Percentiles rank a stretch among this genome's conserved stretches.
These are phyloP conservation scores for Lineolata rhizophorae DNA, from an alignment of 495 filamentous ascomycete genomes.

Conservation along the genomic window DNA sequence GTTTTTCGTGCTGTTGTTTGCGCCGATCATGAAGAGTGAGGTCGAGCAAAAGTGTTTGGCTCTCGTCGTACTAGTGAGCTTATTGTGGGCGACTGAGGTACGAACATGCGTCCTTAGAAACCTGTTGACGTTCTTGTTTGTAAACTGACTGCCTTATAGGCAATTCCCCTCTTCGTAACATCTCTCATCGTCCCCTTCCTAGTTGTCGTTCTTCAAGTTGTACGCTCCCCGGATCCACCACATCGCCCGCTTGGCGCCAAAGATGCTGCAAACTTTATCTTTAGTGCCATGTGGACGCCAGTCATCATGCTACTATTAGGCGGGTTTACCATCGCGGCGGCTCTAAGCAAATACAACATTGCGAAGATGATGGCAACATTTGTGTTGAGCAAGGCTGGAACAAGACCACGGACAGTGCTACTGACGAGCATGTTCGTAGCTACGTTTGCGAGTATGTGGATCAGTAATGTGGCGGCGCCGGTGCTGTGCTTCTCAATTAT, in stretches of 20 bases:
- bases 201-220: slow-evolving; percentile 65
- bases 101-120: slow-evolving; percentile 11
- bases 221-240: slow-evolving; percentile 50
- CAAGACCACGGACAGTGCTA: slow-evolving; percentile 66
- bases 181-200: slow-evolving; percentile 86
- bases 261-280: slow-evolving; percentile 58
- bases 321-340: slow-evolving; percentile 88
- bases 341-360: slow-evolving; percentile 90
- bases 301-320: slow-evolving; percentile 97
- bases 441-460: slow-evolving; percentile 95
- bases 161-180: slow-evolving; percentile 93
- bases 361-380: slow-evolving; percentile 93
- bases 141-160: slow-evolving; percentile 26
- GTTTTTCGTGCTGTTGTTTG: slow-evolving; percentile 46
- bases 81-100: slow-evolving; percentile 93
- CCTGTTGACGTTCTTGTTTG: neutral
- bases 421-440: slow-evolving; percentile 97
- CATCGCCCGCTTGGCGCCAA: slow-evolving; percentile 48
- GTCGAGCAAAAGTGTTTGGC: slow-evolving; percentile 95
- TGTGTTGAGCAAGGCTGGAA: slow-evolving; percentile 91
- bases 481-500: slow-evolving; percentile 98
- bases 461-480: slow-evolving; percentile 92
- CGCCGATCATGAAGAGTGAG: slow-evolving; percentile 58
- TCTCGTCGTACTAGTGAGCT: slow-evolving; percentile 78
- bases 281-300: slow-evolving; percentile 94